Evolutionary conservation across 2,329 filamentous ascomycete genomes (phyloP).

Genomic region (Periconia sp.): DNA sequence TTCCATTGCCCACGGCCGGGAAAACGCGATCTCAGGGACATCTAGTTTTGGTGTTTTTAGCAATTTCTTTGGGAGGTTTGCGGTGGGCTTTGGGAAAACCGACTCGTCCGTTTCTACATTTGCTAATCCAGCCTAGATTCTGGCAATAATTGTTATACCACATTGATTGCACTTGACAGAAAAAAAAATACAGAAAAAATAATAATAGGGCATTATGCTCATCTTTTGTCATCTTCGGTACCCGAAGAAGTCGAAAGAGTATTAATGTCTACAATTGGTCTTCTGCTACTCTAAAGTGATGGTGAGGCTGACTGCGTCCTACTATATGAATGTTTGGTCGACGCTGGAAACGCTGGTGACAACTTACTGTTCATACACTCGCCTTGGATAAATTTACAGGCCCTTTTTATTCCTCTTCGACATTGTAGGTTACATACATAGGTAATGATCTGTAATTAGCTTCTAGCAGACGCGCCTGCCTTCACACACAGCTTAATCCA

Average conservation of each 20-base stretch:
- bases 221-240: slow-evolving; percentile 14
- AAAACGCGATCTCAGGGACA: slow-evolving; percentile 12
- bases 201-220: slow-evolving; percentile 37
- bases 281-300: slow-evolving; percentile 5
- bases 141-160: slow-evolving; percentile 28
- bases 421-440: too few species aligned
- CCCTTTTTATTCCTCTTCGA: too few species aligned
- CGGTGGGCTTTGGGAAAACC: slow-evolving; percentile 18
- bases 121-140: slow-evolving; percentile 18
- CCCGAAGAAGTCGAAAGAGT: slow-evolving; percentile 17
- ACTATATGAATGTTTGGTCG: too few species aligned
- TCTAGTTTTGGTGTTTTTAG: slow-evolving; percentile 16
- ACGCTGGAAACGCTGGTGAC: too few species aligned
- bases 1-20: slow-evolving; percentile 5
- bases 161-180: background rate
- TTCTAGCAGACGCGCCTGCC: too few species aligned
- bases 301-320: slow-evolving; percentile 5
- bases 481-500: too few species aligned
- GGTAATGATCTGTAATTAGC: too few species aligned
- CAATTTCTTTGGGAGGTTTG: slow-evolving; percentile 10
- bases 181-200: slow-evolving; percentile 26
- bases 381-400: too few species aligned
- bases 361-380: too few species aligned
- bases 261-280: slow-evolving; percentile 28
- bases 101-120: slow-evolving; percentile 15